Evolutionary conservation across 164 flowering plant genomes (phyloP).

Genomic region (Kingdonia uniflora): DNA sequence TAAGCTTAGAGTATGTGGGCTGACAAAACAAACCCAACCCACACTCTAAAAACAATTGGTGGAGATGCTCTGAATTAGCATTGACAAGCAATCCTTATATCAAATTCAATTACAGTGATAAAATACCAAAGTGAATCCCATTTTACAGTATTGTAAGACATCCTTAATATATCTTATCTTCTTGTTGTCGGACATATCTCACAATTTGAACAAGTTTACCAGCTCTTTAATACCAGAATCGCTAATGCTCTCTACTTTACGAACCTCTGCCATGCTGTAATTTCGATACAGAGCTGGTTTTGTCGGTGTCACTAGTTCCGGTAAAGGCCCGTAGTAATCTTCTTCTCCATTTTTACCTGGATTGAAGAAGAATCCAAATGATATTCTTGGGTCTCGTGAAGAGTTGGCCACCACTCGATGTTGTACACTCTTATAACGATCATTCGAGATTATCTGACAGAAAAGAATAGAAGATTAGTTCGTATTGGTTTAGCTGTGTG

Average conservation of each 20-base stretch:
- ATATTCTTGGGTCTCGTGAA: slow-evolving; percentile 10
- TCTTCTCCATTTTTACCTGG: slow-evolving; percentile 9
- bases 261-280: slow-evolving; percentile 10
- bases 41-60: too few relatives aligned
- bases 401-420: slow-evolving; percentile 26
- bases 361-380: slow-evolving; percentile 16
- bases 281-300: slow-evolving; percentile 22
- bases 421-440: slow-evolving; percentile 16
- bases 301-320: slow-evolving; percentile 25
- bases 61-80: too few relatives aligned
- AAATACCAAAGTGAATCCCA: too few relatives aligned
- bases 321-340: slow-evolving; percentile 12
- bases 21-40: too few relatives aligned
- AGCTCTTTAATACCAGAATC: slow-evolving; percentile 1
- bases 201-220: slow-evolving; percentile 5
- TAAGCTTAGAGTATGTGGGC: too few relatives aligned
- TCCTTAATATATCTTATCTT: too few relatives aligned
- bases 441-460: slow-evolving; percentile 24
- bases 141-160: too few relatives aligned
- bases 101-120: too few relatives aligned
- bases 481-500: too few relatives aligned
- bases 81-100: too few relatives aligned
- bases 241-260: neutral
- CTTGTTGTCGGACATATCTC: too few relatives aligned
- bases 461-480: neutral